A percentile compares a stretch with the other conserved stretches of the same genome.
Conservation (phyloP, 768 basidiomycete species). For the Crassisporium funariophilum region DNA sequence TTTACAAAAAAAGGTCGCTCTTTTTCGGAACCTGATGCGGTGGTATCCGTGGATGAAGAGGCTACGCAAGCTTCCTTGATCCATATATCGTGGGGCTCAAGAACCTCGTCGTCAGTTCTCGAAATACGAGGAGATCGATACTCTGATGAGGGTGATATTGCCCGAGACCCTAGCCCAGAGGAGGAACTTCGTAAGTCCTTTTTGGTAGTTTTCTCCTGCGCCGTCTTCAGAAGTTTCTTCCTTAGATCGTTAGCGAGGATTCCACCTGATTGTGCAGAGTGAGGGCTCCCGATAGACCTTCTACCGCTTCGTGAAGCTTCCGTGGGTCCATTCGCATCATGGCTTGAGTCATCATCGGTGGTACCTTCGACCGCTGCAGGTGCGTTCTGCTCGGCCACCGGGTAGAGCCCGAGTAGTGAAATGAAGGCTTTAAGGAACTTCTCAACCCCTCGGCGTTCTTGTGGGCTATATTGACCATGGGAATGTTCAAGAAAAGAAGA, state of each 20-base stretch:
- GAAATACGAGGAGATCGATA: constrained; percentile 32
- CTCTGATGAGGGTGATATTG: constrained; percentile 39
- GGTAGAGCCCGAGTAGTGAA: constrained; percentile 76
- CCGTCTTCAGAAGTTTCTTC: constrained; percentile 78
- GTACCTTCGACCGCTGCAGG: constrained; percentile 56
- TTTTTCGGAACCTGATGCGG: constrained; percentile 27
- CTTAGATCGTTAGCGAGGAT: constrained; percentile 70
- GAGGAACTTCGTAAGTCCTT: constrained; percentile 25
- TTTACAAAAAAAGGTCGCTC: constrained; percentile 83
- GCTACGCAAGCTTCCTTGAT: constrained; percentile 50
- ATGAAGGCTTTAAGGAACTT: constrained; percentile 83
- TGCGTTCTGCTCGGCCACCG: constrained; percentile 65
- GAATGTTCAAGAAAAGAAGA: constrained; percentile 91
- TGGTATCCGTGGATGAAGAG: constrained; percentile 19
- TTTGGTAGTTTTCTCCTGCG: constrained; percentile 54
- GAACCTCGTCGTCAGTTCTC: constrained; percentile 30
- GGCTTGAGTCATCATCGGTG: constrained; percentile 41
- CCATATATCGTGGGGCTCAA: constrained; percentile 55
- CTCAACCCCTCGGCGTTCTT: constrained; percentile 84
- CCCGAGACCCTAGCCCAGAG: constrained; percentile 44
- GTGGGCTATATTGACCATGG: constrained; percentile 67
- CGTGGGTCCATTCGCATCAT: constrained; percentile 29
- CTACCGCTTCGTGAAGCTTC: constrained; percentile 46
- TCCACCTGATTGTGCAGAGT: constrained; percentile 44
- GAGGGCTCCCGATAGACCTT: constrained; percentile 45